phyloP scores from a whole-genome alignment of 768 basidiomycete genomes.

The Ramaria sp. region DNA sequence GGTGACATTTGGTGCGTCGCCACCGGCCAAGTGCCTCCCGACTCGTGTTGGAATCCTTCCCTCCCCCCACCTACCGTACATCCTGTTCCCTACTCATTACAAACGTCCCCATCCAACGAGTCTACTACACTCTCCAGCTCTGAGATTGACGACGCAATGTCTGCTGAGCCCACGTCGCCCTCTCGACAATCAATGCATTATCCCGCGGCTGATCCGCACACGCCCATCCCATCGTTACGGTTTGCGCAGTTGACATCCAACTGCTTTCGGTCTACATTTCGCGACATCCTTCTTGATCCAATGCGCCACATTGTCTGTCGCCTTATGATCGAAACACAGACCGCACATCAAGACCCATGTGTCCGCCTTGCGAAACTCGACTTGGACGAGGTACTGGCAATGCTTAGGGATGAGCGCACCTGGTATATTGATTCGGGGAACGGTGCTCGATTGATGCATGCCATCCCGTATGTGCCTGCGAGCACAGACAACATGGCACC shows the following conservation, averaged over 20 bases:
- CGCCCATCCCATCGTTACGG: conserved; percentile 46
- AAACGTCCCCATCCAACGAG: background rate
- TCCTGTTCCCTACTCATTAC: background rate
- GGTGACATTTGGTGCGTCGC: conserved; percentile 54
- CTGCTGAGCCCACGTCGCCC: conserved; percentile 11
- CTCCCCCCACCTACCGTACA: background rate
- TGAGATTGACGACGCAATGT: conserved; percentile 17
- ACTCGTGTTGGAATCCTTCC: background rate
- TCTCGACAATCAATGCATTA: conserved; percentile 12
- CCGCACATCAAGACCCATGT: conserved; percentile 35
- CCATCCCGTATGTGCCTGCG: conserved; percentile 60
- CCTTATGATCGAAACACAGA: conserved; percentile 44
- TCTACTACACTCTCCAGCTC: conserved; percentile 5
- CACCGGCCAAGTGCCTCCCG: conserved; percentile 5
- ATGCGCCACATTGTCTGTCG: conserved; percentile 62
- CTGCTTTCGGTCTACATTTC: conserved; percentile 48
- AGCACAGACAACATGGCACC: conserved; percentile 30
- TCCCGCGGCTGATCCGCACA: conserved; percentile 34
- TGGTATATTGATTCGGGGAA: conserved; percentile 44
- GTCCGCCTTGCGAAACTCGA: conserved; percentile 44
- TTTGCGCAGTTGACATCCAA: conserved; percentile 58
- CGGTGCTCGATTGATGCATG: conserved; percentile 58
- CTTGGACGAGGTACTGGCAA: conserved; percentile 47
- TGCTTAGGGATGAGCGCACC: conserved; percentile 47
- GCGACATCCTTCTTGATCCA: conserved; percentile 48